Evolutionary conservation across 371 early-diverging fungal genomes (phyloP), one percentile per base, ranked within the genome.

Genomic region (Umbelopsis sp.): DNA sequence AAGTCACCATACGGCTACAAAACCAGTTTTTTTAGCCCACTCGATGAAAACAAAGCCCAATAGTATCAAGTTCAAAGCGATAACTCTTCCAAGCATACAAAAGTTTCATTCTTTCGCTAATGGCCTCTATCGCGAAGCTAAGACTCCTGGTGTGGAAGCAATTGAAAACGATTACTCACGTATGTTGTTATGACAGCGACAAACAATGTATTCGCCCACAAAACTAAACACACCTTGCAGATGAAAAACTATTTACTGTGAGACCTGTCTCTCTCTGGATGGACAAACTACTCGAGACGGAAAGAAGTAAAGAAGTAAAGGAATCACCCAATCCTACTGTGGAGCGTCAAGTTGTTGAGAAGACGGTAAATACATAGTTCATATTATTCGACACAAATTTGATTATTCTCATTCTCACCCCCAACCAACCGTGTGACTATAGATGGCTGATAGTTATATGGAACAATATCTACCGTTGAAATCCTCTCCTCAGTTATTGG

Each of bases 371-470:
- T 65, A 72, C 12, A 67, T 11, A 8, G 35, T 25, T 57, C 18
- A 12, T 12, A 7, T 57, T 48, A 48, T 48, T 48, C 14, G 20
- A 1, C 48, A 48, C 18, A 7, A n/a, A n/a, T 48, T 22, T 18
- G 16, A 18, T 20, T 48, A 18, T 3, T 20, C 7, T 20, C 20
- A 16, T 16, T 45, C 45, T 45, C 18, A 45, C 18, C n/a, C 48
- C 12, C 48, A 48, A 12, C 35, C 35, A 11, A 4, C 25, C 9
- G n/a, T 46, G 9, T 50, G 14, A n/a, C 1, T 22, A 6, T 51
- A 73, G 69, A 93, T 94, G 87, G 75, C 79, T n/a, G 93, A 97
- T 72, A 93, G 93, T 63, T 93, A 92, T 72, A 86, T 92, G 50
- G 91, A 93, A 70, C 86, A 87, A 24, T 85, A 86, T 62, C 77